phyloP scores from a whole-genome alignment of 306 rosid genomes.

The Corylus avellana region DNA sequence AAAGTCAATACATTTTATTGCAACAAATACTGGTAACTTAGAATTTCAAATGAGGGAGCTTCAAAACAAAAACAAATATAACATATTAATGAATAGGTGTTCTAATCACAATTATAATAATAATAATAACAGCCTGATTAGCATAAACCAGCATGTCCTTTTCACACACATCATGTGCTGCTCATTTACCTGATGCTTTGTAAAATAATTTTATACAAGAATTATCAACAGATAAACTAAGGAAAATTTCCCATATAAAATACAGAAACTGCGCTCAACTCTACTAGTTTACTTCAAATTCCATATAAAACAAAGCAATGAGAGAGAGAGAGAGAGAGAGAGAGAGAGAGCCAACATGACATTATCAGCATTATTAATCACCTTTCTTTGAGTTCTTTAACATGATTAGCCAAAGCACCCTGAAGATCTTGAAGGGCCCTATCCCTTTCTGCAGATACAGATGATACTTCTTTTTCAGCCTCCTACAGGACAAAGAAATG shows the following conservation, averaged over 20 bases:
- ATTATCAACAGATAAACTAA: not conserved
- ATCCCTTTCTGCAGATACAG: conserved; percentile 71
- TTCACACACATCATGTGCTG: not conserved
- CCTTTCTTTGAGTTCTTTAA: conserved; percentile 80
- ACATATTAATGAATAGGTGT: not conserved
- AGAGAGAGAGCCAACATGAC: conserved; percentile 10
- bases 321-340: not conserved
- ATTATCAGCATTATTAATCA: conserved; percentile 32
- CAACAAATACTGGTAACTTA: not conserved
- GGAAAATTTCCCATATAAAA: not conserved
- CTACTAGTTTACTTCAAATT: not conserved
- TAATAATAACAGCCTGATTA: not conserved
- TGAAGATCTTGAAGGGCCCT: conserved; percentile 77
- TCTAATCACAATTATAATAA: not conserved
- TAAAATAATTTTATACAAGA: not conserved
- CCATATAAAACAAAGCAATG: conserved; percentile 4
- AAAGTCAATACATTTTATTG: conserved; percentile 8
- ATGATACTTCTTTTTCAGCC: conserved; percentile 74
- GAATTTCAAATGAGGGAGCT: conserved; percentile 6
- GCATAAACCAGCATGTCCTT: not conserved
- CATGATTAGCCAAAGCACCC: conserved; percentile 56
- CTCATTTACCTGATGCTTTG: not conserved
- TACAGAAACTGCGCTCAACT: not conserved
- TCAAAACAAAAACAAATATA: not conserved
- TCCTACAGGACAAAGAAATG: conserved; percentile 57